Evolutionary conservation across 1,139 yeast genomes (phyloP).

Genomic region (Zygoascus sp.): DNA sequence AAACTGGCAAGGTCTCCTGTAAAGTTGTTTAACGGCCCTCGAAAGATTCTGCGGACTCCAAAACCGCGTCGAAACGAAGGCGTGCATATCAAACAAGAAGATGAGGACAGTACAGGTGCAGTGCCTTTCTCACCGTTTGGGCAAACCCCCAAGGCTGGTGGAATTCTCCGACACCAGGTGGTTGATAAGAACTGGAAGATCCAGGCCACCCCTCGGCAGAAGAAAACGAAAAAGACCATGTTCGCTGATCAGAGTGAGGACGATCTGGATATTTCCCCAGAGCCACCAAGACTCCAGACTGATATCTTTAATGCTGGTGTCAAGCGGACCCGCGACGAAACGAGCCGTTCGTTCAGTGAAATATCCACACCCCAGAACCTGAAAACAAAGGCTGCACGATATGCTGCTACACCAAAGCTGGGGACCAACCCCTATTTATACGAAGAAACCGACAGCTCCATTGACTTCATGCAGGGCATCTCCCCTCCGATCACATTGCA

Average conservation of each 20-base stretch:
- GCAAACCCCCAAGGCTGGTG: background rate
- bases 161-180: slow-evolving; percentile 33
- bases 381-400: slow-evolving; percentile 8
- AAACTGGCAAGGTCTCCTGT: slow-evolving; percentile 6
- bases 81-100: background rate
- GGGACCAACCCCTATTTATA: slow-evolving; percentile 3
- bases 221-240: slow-evolving; percentile 8
- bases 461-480: slow-evolving; percentile 27
- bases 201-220: slow-evolving; percentile 33
- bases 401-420: slow-evolving; percentile 11
- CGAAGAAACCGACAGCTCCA: slow-evolving; percentile 16
- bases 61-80: background rate
- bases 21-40: slow-evolving; percentile 2
- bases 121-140: background rate
- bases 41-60: background rate
- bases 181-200: slow-evolving; percentile 36
- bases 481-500: slow-evolving; percentile 31
- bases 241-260: slow-evolving; percentile 17
- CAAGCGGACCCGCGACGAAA: background rate
- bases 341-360: slow-evolving; percentile 6
- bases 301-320: slow-evolving; percentile 13
- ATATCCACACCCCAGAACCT: slow-evolving; percentile 11
- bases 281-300: slow-evolving; percentile 21
- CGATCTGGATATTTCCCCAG: slow-evolving; percentile 21
- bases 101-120: background rate